Evolutionary conservation across 345 rosid species (phyloP).

Genomic region (Bruguiera parviflora): DNA sequence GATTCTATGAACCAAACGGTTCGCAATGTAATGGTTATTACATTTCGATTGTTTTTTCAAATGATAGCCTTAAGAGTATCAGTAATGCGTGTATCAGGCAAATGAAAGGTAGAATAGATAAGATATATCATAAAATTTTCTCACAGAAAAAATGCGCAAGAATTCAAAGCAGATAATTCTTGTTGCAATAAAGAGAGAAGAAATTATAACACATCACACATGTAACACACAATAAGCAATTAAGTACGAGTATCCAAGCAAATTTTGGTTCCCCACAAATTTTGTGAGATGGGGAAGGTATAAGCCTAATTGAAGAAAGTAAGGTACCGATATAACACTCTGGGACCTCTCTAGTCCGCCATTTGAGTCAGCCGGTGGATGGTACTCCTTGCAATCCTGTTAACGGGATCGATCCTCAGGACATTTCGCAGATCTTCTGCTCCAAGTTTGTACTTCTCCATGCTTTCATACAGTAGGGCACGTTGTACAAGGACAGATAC

Average conservation of each 20-base stretch:
- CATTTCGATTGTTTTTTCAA: no score
- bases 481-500: constrained; percentile 80
- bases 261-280: constrained; percentile 11
- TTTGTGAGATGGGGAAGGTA: constrained; percentile 5
- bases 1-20: no score
- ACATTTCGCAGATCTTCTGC: constrained; percentile 94
- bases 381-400: constrained; percentile 94
- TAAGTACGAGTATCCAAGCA: constrained; percentile 3
- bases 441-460: constrained; percentile 96
- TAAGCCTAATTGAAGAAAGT: not conserved
- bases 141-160: not conserved
- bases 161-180: not conserved
- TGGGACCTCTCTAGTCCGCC: constrained; percentile 45
- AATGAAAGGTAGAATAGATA: not conserved
- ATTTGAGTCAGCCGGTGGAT: constrained; percentile 82
- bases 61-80: no score
- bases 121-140: not conserved
- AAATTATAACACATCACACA: not conserved
- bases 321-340: not conserved
- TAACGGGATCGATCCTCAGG: constrained; percentile 79
- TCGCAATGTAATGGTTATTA: no score
- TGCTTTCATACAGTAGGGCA: constrained; percentile 91
- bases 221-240: constrained; percentile 2
- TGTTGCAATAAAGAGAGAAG: constrained; percentile 1
- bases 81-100: not conserved